Percentiles rank a stretch among this genome's conserved stretches.
Evolutionary conservation across 768 basidiomycete species (phyloP).

Genomic region (Russula lepida): DNA sequence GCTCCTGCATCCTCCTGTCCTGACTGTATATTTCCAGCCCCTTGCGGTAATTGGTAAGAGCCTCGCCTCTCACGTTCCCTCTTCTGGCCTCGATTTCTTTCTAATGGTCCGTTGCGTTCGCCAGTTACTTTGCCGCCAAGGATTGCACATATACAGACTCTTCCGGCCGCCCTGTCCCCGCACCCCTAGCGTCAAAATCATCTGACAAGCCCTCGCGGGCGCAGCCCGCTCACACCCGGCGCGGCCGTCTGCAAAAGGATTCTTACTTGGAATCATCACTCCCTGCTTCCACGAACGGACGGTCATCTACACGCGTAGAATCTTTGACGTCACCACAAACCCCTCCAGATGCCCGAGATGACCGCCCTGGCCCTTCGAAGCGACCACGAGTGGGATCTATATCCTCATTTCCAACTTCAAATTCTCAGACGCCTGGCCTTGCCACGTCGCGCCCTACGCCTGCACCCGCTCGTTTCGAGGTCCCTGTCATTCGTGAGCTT

Average conservation of each 20-base stretch:
- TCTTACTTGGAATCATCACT: constrained; percentile 5
- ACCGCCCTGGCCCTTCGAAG: constrained; percentile 7
- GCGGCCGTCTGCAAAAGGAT: constrained; percentile 7
- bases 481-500: constrained; percentile 20
- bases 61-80: neutral
- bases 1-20: neutral
- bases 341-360: constrained; percentile 25
- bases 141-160: constrained; percentile 75
- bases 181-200: constrained; percentile 33
- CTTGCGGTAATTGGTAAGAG: constrained; percentile 71
- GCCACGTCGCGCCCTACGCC: constrained; percentile 1
- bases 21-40: constrained; percentile 37
- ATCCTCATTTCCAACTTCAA: neutral
- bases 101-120: constrained; percentile 10
- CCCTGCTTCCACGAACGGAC: constrained; percentile 1
- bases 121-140: constrained; percentile 74
- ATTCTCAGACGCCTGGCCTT: neutral
- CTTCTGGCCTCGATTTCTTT: neutral
- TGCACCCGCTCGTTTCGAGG: constrained; percentile 15
- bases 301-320: neutral
- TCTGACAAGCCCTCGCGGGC: constrained; percentile 13
- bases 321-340: constrained; percentile 18
- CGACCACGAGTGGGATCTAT: constrained; percentile 8
- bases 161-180: constrained; percentile 70
- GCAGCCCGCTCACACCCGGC: constrained; percentile 10